Evolutionary conservation across 352 stramenopile genomes (phyloP).

Genomic region (Pythium scleroteichum): DNA sequence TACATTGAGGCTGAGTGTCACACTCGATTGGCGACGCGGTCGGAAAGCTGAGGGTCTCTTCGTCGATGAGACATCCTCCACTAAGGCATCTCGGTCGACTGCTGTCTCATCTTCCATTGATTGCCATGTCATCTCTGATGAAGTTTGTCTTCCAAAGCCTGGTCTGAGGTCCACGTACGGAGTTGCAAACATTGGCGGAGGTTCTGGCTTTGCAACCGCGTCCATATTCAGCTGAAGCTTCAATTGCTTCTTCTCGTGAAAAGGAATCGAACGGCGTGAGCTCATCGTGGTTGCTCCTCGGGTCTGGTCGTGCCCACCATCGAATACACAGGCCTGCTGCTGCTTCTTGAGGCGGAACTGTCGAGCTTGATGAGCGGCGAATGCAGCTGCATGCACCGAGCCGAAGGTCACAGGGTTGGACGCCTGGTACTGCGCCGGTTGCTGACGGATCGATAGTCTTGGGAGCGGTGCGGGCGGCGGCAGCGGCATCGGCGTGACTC

Average conservation of each 20-base stretch:
- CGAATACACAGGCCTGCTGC: background rate
- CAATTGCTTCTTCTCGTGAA: conserved; percentile 49
- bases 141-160: background rate
- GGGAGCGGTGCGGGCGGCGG: conserved; percentile 6
- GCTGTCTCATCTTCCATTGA: conserved; percentile 17
- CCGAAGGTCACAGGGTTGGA: conserved; percentile 21
- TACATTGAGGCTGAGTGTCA: conserved; percentile 60
- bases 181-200: conserved; percentile 44
- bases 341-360: conserved; percentile 38
- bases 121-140: conserved; percentile 19
- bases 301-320: background rate
- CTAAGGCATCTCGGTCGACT: background rate
- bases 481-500: conserved; percentile 5
- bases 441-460: background rate
- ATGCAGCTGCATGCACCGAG: conserved; percentile 43
- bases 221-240: conserved; percentile 59
- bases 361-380: conserved; percentile 51
- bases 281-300: conserved; percentile 12
- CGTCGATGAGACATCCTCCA: background rate
- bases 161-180: background rate
- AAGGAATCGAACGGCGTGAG: conserved; percentile 4
- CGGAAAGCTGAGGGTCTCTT: conserved; percentile 14
- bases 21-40: conserved; percentile 48
- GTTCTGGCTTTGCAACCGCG: conserved; percentile 30
- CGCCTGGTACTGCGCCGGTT: conserved; percentile 16